Evolutionary conservation across 2,329 filamentous ascomycete genomes (phyloP).

Genomic region (Myriosclerotinia curreyana): DNA sequence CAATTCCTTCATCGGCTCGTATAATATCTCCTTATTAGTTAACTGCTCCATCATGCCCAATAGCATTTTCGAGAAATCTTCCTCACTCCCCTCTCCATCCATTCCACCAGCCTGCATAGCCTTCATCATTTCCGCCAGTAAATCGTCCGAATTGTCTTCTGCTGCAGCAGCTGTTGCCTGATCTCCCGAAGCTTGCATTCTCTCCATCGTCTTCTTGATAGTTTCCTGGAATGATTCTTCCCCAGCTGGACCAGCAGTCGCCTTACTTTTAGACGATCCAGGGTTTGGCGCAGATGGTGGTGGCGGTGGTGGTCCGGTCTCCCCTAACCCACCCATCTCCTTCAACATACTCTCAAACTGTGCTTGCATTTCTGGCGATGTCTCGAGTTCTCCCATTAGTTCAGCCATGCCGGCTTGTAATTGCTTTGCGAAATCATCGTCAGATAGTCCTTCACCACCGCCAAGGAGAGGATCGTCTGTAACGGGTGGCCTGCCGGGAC

Average conservation of each 20-base stretch:
- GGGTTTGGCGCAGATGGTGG: slow-evolving; percentile 24
- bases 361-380: slow-evolving; percentile 67
- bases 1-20: slow-evolving; percentile 98
- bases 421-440: slow-evolving; percentile 78
- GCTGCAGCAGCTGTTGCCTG: slow-evolving; percentile 76
- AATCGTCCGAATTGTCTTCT: slow-evolving; percentile 67
- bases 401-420: slow-evolving; percentile 89
- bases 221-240: slow-evolving; percentile 85
- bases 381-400: slow-evolving; percentile 69
- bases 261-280: slow-evolving; percentile 21
- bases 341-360: slow-evolving; percentile 78
- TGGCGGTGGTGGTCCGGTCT: slow-evolving; percentile 29
- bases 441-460: slow-evolving; percentile 49
- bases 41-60: slow-evolving; percentile 99
- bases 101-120: slow-evolving; percentile 69
- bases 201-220: slow-evolving; percentile 90
- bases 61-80: slow-evolving; percentile 91
- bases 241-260: slow-evolving; percentile 28
- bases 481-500: slow-evolving; percentile 30
- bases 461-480: slow-evolving; percentile 29
- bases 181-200: slow-evolving; percentile 86
- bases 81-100: slow-evolving; percentile 62
- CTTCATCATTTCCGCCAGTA: slow-evolving; percentile 89
- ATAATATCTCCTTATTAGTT: slow-evolving; percentile 96
- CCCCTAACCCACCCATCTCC: slow-evolving; percentile 58